Conservation (phyloP, 1,284 basidiomycete species). For the Moesziomyces antarcticus region DNA sequence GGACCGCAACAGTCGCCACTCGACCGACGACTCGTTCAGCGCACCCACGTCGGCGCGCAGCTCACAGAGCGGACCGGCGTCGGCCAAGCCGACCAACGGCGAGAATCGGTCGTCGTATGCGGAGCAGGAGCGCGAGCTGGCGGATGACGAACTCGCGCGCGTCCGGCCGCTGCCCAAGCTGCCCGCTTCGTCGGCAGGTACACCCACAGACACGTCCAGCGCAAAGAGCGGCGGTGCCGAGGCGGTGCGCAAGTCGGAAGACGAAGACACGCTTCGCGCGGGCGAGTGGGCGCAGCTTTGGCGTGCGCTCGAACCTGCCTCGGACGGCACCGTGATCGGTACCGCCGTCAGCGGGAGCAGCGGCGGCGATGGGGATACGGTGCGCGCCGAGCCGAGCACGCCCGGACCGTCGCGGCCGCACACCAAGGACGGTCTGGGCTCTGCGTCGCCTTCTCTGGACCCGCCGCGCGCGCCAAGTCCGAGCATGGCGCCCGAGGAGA, state of each 20-base stretch:
- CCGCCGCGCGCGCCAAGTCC: constrained; percentile 19
- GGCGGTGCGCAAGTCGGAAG: constrained; percentile 36
- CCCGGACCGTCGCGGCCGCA: constrained; percentile 27
- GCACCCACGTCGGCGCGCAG: constrained; percentile 60
- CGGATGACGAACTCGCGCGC: constrained; percentile 52
- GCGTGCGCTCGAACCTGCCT: constrained; percentile 23
- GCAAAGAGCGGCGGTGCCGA: neutral
- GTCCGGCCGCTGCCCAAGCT: constrained; percentile 53
- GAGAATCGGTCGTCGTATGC: constrained; percentile 23
- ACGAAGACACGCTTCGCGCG: constrained; percentile 54
- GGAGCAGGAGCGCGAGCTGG: constrained; percentile 39
- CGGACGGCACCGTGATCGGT: constrained; percentile 21
- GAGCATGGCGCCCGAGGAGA: constrained; percentile 39
- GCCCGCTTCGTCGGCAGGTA: constrained; percentile 27
- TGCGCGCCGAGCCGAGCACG: constrained; percentile 42
- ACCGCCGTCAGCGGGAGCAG: constrained; percentile 44
- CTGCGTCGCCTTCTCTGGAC: neutral
- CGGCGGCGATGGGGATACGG: constrained; percentile 42
- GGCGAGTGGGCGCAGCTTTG: constrained; percentile 51
- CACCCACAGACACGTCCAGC: constrained; percentile 21
- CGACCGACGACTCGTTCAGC: constrained; percentile 52
- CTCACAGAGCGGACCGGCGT: constrained; percentile 50
- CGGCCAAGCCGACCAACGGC: constrained; percentile 13
- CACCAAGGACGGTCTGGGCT: constrained; percentile 18
- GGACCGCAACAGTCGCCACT: constrained; percentile 29